A percentile compares a stretch with the other conserved stretches of the same genome.
phyloP scores from a whole-genome alignment of 2,329 filamentous ascomycete species.

The Penicillium sp. region DNA sequence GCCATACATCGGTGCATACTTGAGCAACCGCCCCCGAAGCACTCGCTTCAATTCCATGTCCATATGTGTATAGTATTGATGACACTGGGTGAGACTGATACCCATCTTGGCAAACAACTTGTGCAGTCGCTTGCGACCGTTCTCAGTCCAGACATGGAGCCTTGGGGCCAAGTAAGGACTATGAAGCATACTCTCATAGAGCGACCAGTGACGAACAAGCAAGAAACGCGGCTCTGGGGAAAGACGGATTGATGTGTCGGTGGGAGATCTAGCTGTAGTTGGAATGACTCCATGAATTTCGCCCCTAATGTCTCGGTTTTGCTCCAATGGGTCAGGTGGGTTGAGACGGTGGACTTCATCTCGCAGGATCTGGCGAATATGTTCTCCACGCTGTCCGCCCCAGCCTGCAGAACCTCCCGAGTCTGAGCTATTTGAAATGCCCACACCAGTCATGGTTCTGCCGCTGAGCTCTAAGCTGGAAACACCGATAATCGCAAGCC shows the following conservation, averaged over 20 bases:
- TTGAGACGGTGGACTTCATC: conserved; percentile 95
- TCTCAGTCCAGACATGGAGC: conserved; percentile 91
- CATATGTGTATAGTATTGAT: conserved; percentile 97
- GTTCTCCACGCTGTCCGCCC: conserved; percentile 78
- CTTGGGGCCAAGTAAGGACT: conserved; percentile 91
- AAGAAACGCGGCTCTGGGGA: conserved; percentile 93
- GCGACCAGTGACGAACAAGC: conserved; percentile 90
- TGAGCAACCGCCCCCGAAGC: conserved; percentile 78
- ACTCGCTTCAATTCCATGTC: conserved; percentile 94
- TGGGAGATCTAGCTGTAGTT: conserved; percentile 82
- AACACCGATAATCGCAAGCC: conserved; percentile 91
- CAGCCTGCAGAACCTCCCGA: conserved; percentile 64
- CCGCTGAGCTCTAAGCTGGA: conserved; percentile 93
- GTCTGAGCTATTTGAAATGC: conserved; percentile 58
- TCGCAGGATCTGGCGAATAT: conserved; percentile 79
- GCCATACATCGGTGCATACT: conserved; percentile 90
- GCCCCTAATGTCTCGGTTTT: conserved; percentile 60
- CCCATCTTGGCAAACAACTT: conserved; percentile 98
- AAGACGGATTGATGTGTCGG: conserved; percentile 86
- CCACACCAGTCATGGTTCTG: conserved; percentile 76
- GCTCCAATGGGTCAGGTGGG: conserved; percentile 64
- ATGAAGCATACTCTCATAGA: conserved; percentile 98
- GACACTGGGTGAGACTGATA: conserved; percentile 87
- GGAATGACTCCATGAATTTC: conserved; percentile 81
- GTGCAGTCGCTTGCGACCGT: conserved; percentile 81